Evolutionary conservation across 2,329 filamentous ascomycete species (phyloP), one percentile per base, ranked within the genome.

Genomic region (Neopestalotiopsis sp.): DNA sequence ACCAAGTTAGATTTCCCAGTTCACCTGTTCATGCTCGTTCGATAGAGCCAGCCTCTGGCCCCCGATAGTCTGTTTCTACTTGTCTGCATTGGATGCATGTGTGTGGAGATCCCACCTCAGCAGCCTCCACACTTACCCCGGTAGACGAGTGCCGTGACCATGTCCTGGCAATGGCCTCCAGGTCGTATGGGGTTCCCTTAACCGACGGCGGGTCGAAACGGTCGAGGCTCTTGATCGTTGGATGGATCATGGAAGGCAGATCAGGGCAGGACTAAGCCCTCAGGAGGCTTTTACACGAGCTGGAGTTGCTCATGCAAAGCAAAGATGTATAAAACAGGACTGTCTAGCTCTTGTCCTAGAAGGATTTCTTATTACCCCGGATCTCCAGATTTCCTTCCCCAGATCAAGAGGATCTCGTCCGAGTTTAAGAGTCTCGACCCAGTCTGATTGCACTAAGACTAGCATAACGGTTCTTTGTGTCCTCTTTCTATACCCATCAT

Each of bases 11-110:
- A 59, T 59, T 24, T 59, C 57, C 57, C 24, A 34, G 28, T 59
- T 59, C 57, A 59, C 13, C 57, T 34, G 57, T 59, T 59, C 57
- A 59, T 59, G 57, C 57, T 59, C 20, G 57, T 59, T 34, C 57
- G 20, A 59, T 59, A 59, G 24, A 34, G 24, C 57, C 57, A 59
- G 57, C 57, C 30, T 59, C 45, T 30, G 57, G 30, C 13, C 24
- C 56, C 57, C 57, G 57, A 59, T 59, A 34, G 57, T 59, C 30
- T 30, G 57, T 59, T 30, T 30, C 57, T 30, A 59, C 30, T 59
- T 28, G 57, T 59, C 57, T 28, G 57, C 57, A 5, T 32, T 59
- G 9, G 14, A 30, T 28, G 57, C n/a, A 14, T 24, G 57, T 59
- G 57, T 59, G 57, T 30, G 57, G 57, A 30, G 57, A 53, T 34